Base-by-base conservation (phyloP, 1,139 yeast species). In the Spathaspora sp. region DNA sequence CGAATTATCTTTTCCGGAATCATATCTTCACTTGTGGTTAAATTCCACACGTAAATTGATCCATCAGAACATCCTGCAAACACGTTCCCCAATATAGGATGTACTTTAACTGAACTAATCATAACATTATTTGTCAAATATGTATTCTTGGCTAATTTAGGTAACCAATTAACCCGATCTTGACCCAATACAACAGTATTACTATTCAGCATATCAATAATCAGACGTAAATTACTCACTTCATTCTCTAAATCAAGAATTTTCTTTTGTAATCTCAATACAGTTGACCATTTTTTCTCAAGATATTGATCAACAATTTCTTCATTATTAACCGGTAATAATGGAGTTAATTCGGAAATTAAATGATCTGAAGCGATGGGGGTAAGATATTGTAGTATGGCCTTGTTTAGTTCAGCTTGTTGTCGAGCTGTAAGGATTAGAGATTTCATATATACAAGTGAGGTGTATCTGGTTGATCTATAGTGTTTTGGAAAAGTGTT, bases 211-310 rank as follows among this genome's bases (percentile, higher is more conserved):
- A 33, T 43, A 43, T 77, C 81, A n/a, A 78, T 57, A 29, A 78
- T 74, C 2, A 70, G 54, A 44, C 74, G 69, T 46, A 80, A 60
- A 41, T 69, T 65, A 18, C 59, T 54, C 4, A 78, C 63, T 49
- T 80, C 82, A 61, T 61, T 60, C 50, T 74, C 78, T 26, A 75
- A 64, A 47, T 86, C 95, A 47, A 86, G 69, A 42, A 90, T 84
- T 57, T 81, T 79, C 52, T 84, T 80, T 64, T 91, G 97, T 38
- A 91, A 71, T 44, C 96, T 71, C 31, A 89, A 73, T 5, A 91
- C 95, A 0, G 96, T 85, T 1, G 87, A 77, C 98, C 98, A 91
- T 67, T 90, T 91, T 66, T 85, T 87, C 56, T 88, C 95, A 39
- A 91, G 70, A 43, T 86, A 71, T 49, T 74, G 67, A 44, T 82